Evolutionary conservation across 106 monocot species (phyloP).

Genomic region (Xerophyta viscosa): DNA sequence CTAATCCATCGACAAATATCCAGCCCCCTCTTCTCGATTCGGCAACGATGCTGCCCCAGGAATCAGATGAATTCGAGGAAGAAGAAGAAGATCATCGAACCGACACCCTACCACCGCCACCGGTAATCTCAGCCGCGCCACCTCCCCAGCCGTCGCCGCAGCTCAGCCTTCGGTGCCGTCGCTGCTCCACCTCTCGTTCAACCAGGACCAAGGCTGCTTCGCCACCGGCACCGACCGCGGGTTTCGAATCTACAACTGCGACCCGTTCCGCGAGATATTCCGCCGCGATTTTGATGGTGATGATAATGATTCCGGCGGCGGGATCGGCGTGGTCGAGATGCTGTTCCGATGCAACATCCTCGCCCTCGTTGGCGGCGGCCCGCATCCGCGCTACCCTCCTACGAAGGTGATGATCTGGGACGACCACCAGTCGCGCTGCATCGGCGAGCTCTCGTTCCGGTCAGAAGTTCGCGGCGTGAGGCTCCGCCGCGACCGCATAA

Average conservation of each 20-base stretch:
- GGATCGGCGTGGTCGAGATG: constrained; percentile 87
- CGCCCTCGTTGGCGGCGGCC: constrained; percentile 89
- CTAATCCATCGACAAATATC: background rate
- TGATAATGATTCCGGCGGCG: constrained; percentile 11
- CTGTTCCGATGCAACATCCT: constrained; percentile 97
- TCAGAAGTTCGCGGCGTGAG: constrained; percentile 86
- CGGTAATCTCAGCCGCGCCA: background rate
- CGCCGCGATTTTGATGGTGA: constrained; percentile 65
- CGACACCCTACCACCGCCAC: background rate
- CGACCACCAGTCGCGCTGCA: constrained; percentile 96
- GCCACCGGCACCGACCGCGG: constrained; percentile 75
- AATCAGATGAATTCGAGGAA: background rate
- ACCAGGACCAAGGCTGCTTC: constrained; percentile 96
- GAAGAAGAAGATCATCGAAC: background rate
- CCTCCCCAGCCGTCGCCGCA: background rate
- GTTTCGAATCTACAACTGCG: constrained; percentile 97
- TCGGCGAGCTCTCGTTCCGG: constrained; percentile 95
- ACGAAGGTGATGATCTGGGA: constrained; percentile 99
- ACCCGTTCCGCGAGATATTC: constrained; percentile 98
- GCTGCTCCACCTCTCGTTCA: constrained; percentile 85
- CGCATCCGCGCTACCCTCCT: constrained; percentile 62
- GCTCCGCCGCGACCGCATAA: constrained; percentile 78
- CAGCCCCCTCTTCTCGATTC: background rate
- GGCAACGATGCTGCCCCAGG: background rate
- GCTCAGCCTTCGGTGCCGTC: constrained; percentile 12